These are phyloP conservation scores for Cordyceps militaris DNA, from an alignment of 2,329 filamentous ascomycete genomes.

Conservation along the genomic window DNA sequence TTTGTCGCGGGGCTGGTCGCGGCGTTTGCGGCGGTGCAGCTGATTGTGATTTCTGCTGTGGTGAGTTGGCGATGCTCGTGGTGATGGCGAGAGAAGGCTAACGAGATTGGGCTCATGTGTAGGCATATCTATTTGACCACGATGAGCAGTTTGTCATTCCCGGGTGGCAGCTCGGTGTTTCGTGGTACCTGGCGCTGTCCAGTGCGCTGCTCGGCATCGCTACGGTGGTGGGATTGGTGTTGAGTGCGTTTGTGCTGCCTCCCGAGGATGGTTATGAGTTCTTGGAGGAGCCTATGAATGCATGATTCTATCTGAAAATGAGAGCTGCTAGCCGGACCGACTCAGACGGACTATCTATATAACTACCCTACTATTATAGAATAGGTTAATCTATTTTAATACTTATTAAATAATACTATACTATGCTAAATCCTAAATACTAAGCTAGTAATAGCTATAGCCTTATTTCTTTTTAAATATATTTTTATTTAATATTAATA, in stretches of 20 bases:
- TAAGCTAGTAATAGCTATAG: too few species aligned
- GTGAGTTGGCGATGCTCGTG: slow-evolving; percentile 43
- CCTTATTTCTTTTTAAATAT: too few species aligned
- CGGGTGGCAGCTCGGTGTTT: slow-evolving; percentile 73
- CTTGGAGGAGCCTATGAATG: slow-evolving; percentile 45
- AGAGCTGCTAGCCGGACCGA: neutral
- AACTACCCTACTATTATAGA: neutral
- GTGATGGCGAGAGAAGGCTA: neutral
- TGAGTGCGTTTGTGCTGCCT: slow-evolving; percentile 64
- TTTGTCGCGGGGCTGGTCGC: slow-evolving; percentile 60
- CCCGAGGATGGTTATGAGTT: slow-evolving; percentile 83
- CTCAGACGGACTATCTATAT: neutral
- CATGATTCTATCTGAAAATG: slow-evolving; percentile 29
- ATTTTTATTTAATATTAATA: too few species aligned
- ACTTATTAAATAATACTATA: too few species aligned
- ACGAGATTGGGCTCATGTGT: neutral
- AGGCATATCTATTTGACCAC: slow-evolving; percentile 79
- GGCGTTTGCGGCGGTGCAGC: slow-evolving; percentile 61
- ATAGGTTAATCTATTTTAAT: too few species aligned
- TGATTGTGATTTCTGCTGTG: slow-evolving; percentile 73
- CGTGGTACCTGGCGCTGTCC: slow-evolving; percentile 63
- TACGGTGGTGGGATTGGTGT: slow-evolving; percentile 50
- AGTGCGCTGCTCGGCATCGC: slow-evolving; percentile 48
- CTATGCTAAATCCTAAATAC: too few species aligned
- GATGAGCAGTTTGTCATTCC: slow-evolving; percentile 73